Evolutionary conservation across 345 rosid genomes (phyloP).

Genomic region (Cardamine chenopodiifolia): DNA sequence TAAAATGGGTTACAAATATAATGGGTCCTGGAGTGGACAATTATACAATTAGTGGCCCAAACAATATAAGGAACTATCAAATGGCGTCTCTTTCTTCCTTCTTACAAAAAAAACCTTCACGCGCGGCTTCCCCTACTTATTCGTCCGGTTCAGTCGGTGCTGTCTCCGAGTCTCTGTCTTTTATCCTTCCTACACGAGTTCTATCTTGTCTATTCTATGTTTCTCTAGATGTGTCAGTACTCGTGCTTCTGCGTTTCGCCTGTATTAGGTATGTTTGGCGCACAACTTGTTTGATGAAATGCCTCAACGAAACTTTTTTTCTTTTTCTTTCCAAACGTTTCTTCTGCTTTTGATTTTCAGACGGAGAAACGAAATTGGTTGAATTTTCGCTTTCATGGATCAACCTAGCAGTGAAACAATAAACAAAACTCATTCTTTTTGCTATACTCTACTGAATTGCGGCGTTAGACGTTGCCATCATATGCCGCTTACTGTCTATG

Average conservation of each 20-base stretch:
- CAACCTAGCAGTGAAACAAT: not conserved
- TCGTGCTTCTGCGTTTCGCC: not conserved
- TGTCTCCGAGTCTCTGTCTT: not conserved
- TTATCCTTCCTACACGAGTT: not conserved
- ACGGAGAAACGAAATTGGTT: slow-evolving; percentile 19
- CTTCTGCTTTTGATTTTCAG: slow-evolving; percentile 16
- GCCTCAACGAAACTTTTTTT: not conserved
- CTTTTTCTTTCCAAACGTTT: not conserved
- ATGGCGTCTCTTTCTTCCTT: not conserved
- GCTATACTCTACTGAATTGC: not conserved
- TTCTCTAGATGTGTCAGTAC: not conserved
- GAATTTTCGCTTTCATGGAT: slow-evolving; percentile 15
- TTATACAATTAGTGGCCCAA: slow-evolving; percentile 13
- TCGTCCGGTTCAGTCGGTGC: not conserved
- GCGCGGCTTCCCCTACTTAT: slow-evolving; percentile 16
- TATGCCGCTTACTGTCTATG: slow-evolving; percentile 53
- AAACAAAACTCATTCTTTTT: slow-evolving; percentile 15
- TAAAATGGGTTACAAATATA: not conserved
- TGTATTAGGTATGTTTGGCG: slow-evolving; percentile 13
- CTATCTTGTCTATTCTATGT: not conserved
- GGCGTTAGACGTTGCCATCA: slow-evolving; percentile 26
- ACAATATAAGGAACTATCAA: too few relatives aligned
- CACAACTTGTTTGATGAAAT: slow-evolving; percentile 40
- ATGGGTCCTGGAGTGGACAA: not conserved
- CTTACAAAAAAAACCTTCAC: slow-evolving; percentile 22